Evolutionary conservation across 2,329 filamentous ascomycete genomes (phyloP), one percentile per base, ranked within the genome.

Genomic region (Fusarium sambucinum): DNA sequence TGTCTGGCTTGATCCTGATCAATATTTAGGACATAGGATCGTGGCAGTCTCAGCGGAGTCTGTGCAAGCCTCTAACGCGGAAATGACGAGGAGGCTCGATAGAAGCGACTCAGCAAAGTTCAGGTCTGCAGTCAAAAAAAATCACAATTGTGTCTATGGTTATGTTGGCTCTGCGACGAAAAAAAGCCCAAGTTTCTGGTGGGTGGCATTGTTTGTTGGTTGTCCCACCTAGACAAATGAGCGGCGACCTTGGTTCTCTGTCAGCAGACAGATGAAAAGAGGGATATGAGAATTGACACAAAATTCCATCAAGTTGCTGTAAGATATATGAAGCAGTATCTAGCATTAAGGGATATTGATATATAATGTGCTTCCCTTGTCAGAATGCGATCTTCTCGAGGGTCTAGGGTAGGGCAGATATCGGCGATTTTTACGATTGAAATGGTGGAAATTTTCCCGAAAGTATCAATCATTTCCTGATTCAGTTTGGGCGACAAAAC

Each of bases 1-100:
- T 12, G 1, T n/a, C 21, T 4, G 17, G 4, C 13, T 27, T 23
- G 27, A 52, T 48, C 21, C 25, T 42, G n/a, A 69, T 45, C 32
- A 55, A 40, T 35, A 57, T 44, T 30, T 63, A 27, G 44, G 40
- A 47, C 33, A 61, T 66, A 25, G 47, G 25, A 40, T 50, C 35
- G 55, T 69, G 66, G 44, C 50, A 66, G 16, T 32, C 56, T 47
- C 44, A 32, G 60, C 48, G 47, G 66, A 59, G 66, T 32, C 52
- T 27, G n/a, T 40, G 29, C 55, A 66, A 62, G 60, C 65, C 51
- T 69, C 63, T 45, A 66, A 52, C 32, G 51, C 50, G 61, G 61
- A 35, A 41, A 50, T 66, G 52, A 69, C 52, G 55, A 48, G 27
- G 54, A 65, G 37, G 4, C 37, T 59, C 10, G 37, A 47, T n/a